phyloP scores from a whole-genome alignment of 2,329 filamentous ascomycete genomes.

The Verticillium isaacii region DNA sequence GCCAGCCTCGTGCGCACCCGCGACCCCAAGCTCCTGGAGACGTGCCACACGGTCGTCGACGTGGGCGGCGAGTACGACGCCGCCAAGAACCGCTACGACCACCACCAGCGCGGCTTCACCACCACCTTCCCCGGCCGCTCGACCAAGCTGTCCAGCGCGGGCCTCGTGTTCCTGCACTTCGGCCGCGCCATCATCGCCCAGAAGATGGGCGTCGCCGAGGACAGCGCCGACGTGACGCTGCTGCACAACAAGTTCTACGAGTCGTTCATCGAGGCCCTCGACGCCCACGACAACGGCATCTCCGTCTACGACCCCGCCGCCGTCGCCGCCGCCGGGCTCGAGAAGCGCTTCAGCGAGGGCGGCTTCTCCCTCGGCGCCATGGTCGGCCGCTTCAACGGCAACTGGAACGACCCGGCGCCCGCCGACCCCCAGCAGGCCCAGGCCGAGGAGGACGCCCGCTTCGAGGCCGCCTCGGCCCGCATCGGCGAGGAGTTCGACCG shows the following conservation, averaged over 20 bases:
- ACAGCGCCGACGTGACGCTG: conserved; percentile 63
- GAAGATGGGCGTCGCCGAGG: conserved; percentile 48
- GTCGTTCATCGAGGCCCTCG: conserved; percentile 90
- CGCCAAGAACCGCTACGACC: conserved; percentile 76
- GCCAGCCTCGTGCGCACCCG: conserved; percentile 80
- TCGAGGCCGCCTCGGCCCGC: conserved; percentile 70
- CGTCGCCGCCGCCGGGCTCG: conserved; percentile 64
- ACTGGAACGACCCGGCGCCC: conserved; percentile 65
- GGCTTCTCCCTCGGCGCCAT: conserved; percentile 82
- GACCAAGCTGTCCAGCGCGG: conserved; percentile 91
- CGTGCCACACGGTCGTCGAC: conserved; percentile 93
- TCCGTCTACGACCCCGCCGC: conserved; percentile 70
- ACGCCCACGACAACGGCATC: conserved; percentile 97
- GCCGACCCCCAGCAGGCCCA: conserved; percentile 56
- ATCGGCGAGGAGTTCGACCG: conserved; percentile 86
- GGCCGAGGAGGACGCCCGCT: conserved; percentile 74
- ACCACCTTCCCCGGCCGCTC: conserved; percentile 77
- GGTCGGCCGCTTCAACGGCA: conserved; percentile 74
- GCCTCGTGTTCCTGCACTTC: conserved; percentile 94
- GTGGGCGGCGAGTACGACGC: conserved; percentile 94
- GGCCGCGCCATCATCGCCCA: conserved; percentile 75
- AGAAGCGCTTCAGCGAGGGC: conserved; percentile 79
- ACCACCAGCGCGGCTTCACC: conserved; percentile 90
- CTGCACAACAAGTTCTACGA: conserved; percentile 88
- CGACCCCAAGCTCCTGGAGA: conserved; percentile 70